Conservation (phyloP, 257 asterid species). For the Penstemon davidsonii region DNA sequence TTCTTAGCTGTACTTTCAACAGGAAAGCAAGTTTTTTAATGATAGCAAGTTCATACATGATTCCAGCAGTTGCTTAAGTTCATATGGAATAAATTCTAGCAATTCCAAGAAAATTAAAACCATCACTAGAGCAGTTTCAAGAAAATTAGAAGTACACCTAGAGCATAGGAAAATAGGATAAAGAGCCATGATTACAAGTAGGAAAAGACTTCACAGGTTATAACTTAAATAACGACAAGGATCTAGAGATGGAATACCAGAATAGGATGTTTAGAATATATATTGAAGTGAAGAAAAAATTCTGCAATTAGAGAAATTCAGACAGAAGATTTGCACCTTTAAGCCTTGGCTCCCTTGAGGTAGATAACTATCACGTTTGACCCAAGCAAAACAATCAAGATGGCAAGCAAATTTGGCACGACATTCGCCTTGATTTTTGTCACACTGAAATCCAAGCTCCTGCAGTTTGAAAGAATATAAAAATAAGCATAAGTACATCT, state of each 20-base stretch:
- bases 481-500: constrained; percentile 1
- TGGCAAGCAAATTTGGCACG: constrained; percentile 99
- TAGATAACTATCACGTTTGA: constrained; percentile 98
- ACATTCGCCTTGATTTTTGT: constrained; percentile 91
- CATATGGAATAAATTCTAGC: constrained; percentile 1
- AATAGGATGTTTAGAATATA: not conserved
- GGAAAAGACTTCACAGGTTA: not conserved
- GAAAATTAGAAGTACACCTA: constrained; percentile 18
- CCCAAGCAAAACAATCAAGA: constrained; percentile 99
- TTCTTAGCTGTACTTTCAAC: constrained; percentile 1
- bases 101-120: constrained; percentile 5
- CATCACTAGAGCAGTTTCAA: too few species aligned
- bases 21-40: constrained; percentile 8
- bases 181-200: constrained; percentile 13
- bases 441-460: constrained; percentile 98
- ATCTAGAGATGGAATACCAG: constrained; percentile 6
- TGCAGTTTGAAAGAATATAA: constrained; percentile 34
- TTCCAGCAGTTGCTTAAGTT: not conserved
- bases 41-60: not conserved
- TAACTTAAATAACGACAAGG: constrained; percentile 3
- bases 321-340: constrained; percentile 56
- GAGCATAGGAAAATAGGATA: not conserved
- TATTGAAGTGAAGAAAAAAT: not conserved
- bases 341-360: constrained; percentile 99
- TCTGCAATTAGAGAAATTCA: constrained; percentile 24